phyloP scores from a whole-genome alignment of 192 early-diverging fungal genomes.

The Geosiphon pyriformis region DNA sequence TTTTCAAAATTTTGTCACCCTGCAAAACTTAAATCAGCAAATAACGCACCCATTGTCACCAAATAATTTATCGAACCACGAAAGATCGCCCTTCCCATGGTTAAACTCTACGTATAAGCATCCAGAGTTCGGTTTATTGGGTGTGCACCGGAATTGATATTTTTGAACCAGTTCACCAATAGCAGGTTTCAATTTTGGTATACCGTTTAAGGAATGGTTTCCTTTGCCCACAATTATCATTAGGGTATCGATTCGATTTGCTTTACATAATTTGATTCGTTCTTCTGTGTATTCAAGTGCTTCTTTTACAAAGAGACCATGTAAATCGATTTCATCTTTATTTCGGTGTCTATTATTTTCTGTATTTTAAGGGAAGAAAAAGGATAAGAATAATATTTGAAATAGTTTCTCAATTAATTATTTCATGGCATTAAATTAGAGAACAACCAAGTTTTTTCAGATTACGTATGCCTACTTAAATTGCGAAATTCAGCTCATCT shows the following conservation, averaged over 20 bases:
- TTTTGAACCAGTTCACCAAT: conserved; percentile 50
- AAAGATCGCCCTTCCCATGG: conserved; percentile 34
- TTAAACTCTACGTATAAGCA: conserved; percentile 53
- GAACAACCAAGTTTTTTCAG: no score
- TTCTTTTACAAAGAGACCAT: conserved; percentile 63
- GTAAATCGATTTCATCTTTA: conserved; percentile 56
- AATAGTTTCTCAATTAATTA: no score
- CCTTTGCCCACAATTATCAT: conserved; percentile 65
- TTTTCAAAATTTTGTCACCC: no score
- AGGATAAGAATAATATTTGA: no score
- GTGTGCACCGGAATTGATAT: conserved; percentile 43
- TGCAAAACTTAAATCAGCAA: no score
- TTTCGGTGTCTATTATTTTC: conserved; percentile 41
- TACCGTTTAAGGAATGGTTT: conserved; percentile 43
- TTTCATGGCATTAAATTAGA: no score
- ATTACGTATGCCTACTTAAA: no score
- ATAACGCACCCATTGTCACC: conserved; percentile 3
- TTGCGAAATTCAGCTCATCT: no score
- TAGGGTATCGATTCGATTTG: conserved; percentile 36
- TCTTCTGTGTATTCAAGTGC: conserved; percentile 45
- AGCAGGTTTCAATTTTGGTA: conserved; percentile 67
- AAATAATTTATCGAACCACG: conserved; percentile 41
- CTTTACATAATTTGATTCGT: conserved; percentile 46
- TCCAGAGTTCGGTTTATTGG: conserved; percentile 53
- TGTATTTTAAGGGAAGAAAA: conserved; percentile 9